Percentiles rank a stretch among this genome's conserved stretches.
phyloP scores from a whole-genome alignment of 257 asterid genomes.

The Striga asiatica region DNA sequence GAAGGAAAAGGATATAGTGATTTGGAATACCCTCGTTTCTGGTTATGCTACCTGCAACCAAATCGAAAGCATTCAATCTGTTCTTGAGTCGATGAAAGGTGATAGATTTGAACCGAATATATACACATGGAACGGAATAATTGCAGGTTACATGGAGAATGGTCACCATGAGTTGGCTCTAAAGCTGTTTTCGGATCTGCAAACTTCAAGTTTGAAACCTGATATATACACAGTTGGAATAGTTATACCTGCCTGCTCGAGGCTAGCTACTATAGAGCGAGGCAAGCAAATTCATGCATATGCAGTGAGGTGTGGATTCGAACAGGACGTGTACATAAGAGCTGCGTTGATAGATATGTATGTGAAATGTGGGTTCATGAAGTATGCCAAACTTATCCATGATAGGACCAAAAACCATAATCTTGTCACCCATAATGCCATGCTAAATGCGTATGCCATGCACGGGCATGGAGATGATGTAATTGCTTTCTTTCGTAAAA shows the following conservation, averaged over 20 bases:
- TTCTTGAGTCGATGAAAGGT: constrained; percentile 43
- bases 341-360: constrained; percentile 75
- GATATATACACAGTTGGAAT: constrained; percentile 68
- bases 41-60: constrained; percentile 43
- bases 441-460: constrained; percentile 73
- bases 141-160: constrained; percentile 52
- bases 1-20: constrained; percentile 37
- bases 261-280: constrained; percentile 40
- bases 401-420: constrained; percentile 21
- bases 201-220: constrained; percentile 40
- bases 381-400: constrained; percentile 33
- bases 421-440: constrained; percentile 58
- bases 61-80: constrained; percentile 21
- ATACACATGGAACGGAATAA: constrained; percentile 69
- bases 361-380: constrained; percentile 61
- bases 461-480: constrained; percentile 67
- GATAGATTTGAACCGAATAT: constrained; percentile 56
- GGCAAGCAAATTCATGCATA: constrained; percentile 67
- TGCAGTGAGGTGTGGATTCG: constrained; percentile 45
- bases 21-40: constrained; percentile 61
- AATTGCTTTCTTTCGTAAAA: constrained; percentile 38
- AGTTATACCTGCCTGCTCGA: constrained; percentile 46
- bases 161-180: constrained; percentile 51
- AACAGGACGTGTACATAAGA: constrained; percentile 36
- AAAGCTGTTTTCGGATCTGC: constrained; percentile 41